A percentile compares a stretch with the other conserved stretches of the same genome.
Conservation (phyloP, 1,284 basidiomycete genomes). For the Cryptococcus deneoformans region DNA sequence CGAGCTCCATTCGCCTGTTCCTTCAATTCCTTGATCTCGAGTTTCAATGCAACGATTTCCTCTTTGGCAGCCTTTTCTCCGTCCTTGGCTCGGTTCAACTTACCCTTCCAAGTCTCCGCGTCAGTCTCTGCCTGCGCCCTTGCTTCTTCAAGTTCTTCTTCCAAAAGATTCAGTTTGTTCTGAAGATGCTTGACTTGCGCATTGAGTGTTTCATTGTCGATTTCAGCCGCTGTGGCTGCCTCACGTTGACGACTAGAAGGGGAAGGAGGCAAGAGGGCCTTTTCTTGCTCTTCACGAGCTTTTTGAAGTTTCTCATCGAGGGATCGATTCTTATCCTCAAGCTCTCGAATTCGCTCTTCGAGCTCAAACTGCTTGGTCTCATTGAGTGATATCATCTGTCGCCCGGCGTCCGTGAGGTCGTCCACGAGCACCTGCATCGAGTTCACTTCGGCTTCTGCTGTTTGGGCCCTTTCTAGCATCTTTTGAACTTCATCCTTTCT, state of each 20-base stretch:
- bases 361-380: constrained; percentile 76
- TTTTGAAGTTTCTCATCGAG: constrained; percentile 35
- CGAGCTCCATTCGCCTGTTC: constrained; percentile 64
- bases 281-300: constrained; percentile 25
- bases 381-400: constrained; percentile 90
- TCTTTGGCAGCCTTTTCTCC: constrained; percentile 68
- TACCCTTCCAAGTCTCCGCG: constrained; percentile 62
- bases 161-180: constrained; percentile 67
- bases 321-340: constrained; percentile 54
- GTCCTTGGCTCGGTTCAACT: constrained; percentile 69
- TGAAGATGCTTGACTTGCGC: constrained; percentile 86
- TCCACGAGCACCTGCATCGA: constrained; percentile 44
- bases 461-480: constrained; percentile 38
- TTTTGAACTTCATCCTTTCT: constrained; percentile 45
- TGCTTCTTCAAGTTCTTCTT: constrained; percentile 82
- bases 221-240: constrained; percentile 66
- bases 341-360: constrained; percentile 62
- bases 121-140: constrained; percentile 70
- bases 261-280: constrained; percentile 12
- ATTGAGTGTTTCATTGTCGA: constrained; percentile 87
- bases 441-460: constrained; percentile 30
- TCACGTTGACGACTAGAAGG: constrained; percentile 40
- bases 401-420: constrained; percentile 41
- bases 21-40: constrained; percentile 60
- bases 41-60: constrained; percentile 62